Evolutionary conservation across 495 filamentous ascomycete genomes (phyloP).

Genomic region (Corynascus novoguineensis): DNA sequence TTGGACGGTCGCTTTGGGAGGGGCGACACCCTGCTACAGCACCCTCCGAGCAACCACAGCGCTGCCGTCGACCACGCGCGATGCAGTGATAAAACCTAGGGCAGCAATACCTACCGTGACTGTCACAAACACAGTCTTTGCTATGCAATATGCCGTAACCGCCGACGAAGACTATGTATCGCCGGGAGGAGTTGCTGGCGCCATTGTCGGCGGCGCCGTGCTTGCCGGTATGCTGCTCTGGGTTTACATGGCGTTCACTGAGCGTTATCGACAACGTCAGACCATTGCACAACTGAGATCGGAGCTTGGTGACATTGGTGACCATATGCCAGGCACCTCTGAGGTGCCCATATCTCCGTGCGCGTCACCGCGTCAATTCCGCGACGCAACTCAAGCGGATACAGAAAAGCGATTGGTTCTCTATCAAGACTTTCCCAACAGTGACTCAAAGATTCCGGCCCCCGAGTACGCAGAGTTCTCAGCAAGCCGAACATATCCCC

Average conservation of each 20-base stretch:
- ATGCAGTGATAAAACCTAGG: neutral
- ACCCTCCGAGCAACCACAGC: conserved; percentile 1
- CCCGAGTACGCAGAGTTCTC: no score
- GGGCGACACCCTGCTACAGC: conserved; percentile 22
- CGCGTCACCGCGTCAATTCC: neutral
- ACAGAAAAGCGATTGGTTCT: neutral
- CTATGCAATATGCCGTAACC: neutral
- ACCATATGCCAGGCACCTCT: neutral
- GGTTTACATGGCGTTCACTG: neutral
- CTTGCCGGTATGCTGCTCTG: neutral
- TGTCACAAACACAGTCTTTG: neutral
- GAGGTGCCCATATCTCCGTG: neutral
- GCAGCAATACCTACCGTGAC: conserved; percentile 12
- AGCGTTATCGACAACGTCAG: neutral
- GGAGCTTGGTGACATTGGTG: neutral
- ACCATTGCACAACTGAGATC: neutral
- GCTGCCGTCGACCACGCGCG: neutral
- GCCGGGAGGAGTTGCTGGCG: conserved; percentile 18
- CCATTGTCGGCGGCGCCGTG: conserved; percentile 6
- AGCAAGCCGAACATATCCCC: no score
- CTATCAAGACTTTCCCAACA: no score
- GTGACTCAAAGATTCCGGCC: no score
- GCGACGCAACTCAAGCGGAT: neutral
- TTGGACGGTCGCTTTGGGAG: conserved; percentile 22
- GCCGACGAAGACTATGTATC: neutral